These are phyloP conservation scores for Tolypocladium ovalisporum DNA, from an alignment of 2,329 filamentous ascomycete species.

Conservation along the genomic window DNA sequence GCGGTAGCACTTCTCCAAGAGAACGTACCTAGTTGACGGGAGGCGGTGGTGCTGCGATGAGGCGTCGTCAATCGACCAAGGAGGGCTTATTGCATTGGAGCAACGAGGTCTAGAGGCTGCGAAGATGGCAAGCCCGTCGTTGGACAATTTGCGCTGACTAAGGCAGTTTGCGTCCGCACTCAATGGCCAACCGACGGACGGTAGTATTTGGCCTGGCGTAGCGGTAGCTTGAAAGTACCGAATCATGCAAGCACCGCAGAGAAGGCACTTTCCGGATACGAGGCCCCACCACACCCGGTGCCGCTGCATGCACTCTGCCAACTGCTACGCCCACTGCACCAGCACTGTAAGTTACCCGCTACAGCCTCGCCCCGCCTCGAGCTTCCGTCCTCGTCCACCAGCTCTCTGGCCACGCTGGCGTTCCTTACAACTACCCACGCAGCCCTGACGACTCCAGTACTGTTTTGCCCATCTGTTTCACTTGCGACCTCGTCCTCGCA, in stretches of 20 bases:
- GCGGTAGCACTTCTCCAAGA: background rate
- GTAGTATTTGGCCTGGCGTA: background rate
- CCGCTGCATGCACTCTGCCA: background rate
- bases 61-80: background rate
- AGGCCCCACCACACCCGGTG: no score
- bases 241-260: background rate
- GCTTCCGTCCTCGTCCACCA: background rate
- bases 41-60: background rate
- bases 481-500: background rate
- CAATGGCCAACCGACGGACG: background rate
- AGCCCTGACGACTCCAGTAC: background rate
- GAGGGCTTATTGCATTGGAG: background rate
- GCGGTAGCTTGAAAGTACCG: background rate
- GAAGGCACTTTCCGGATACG: background rate
- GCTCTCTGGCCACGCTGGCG: background rate
- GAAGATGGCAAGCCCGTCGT: background rate
- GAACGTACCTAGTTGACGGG: background rate
- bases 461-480: background rate
- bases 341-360: background rate
- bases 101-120: background rate
- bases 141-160: background rate
- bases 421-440: background rate
- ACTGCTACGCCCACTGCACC: background rate
- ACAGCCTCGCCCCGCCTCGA: background rate
- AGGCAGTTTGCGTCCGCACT: background rate